A percentile compares a stretch with the other conserved stretches of the same genome.
Evolutionary conservation across 2,329 filamentous ascomycete species (phyloP).

Genomic region (Arthrocladium fulminans): DNA sequence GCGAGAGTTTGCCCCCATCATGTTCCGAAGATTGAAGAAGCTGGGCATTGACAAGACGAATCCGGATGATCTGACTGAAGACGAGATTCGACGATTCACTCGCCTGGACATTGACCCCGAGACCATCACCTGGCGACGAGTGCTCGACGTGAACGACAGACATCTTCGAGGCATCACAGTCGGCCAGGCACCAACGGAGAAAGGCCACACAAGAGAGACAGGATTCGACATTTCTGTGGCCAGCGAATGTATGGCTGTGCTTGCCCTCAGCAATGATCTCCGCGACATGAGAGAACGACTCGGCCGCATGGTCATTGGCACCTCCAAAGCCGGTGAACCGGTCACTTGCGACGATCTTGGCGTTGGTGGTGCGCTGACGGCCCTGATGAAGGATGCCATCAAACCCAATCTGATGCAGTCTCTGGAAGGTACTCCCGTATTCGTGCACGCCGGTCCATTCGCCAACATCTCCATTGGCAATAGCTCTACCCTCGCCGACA

Average conservation of each 20-base stretch:
- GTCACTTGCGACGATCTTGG: constrained; percentile 95
- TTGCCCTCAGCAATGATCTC: constrained; percentile 82
- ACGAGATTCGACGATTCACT: constrained; percentile 83
- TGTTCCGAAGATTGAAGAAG: constrained; percentile 91
- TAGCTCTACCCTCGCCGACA: constrained; percentile 89
- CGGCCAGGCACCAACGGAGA: constrained; percentile 81
- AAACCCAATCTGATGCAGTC: constrained; percentile 99
- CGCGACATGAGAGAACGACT: constrained; percentile 86
- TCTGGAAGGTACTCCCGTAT: constrained; percentile 90
- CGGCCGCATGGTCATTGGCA: constrained; percentile 90
- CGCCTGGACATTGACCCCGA: constrained; percentile 91
- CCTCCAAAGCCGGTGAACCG: constrained; percentile 73
- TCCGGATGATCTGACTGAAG: constrained; percentile 78
- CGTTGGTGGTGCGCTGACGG: constrained; percentile 81
- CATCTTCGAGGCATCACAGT: constrained; percentile 84
- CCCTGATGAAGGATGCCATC: constrained; percentile 95
- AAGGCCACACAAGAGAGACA: constrained; percentile 76
- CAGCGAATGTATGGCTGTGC: constrained; percentile 95
- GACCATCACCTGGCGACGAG: constrained; percentile 93
- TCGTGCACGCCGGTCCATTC: constrained; percentile 94
- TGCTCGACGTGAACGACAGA: constrained; percentile 94
- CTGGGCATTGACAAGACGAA: constrained; percentile 92
- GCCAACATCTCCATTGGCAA: constrained; percentile 98
- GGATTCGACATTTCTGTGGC: constrained; percentile 97
- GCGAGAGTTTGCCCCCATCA: constrained; percentile 75